phyloP scores from a whole-genome alignment of 805 yeast genomes.

The Scheffersomyces spartinae region DNA sequence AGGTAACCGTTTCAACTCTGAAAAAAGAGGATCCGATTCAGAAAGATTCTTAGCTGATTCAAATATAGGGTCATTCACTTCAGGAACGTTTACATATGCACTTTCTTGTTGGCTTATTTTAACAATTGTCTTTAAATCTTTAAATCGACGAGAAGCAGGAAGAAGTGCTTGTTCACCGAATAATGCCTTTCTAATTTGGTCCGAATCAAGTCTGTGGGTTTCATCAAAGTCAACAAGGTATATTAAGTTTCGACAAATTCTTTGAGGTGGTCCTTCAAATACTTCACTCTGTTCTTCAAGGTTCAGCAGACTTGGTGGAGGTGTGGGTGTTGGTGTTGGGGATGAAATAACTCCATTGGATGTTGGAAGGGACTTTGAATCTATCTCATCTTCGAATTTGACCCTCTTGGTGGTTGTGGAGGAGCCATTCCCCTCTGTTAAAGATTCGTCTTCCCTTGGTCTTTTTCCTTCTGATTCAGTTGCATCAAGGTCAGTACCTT shows the following conservation, averaged over 20 bases:
- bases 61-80: conserved; percentile 22
- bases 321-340: conserved; percentile 3
- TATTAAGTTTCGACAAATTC: conserved; percentile 43
- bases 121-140: conserved; percentile 41
- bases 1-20: conserved; percentile 38
- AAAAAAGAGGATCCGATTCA: conserved; percentile 28
- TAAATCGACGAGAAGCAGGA: conserved; percentile 41
- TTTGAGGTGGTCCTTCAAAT: conserved; percentile 62
- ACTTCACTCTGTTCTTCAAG: conserved; percentile 8
- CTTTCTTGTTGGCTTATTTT: conserved; percentile 25
- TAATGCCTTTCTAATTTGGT: conserved; percentile 25
- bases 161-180: conserved; percentile 50
- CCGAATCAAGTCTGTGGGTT: conserved; percentile 11
- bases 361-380: too few species aligned
- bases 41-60: conserved; percentile 20
- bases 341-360: too few species aligned
- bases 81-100: conserved; percentile 22
- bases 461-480: neutral
- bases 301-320: neutral
- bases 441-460: neutral
- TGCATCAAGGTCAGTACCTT: neutral
- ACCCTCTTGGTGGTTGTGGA: conserved; percentile 13
- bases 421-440: too few species aligned
- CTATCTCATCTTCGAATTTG: conserved; percentile 12
- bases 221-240: conserved; percentile 39